phyloP scores from a whole-genome alignment of 805 yeast species.

The Clavispora phyllophila region DNA sequence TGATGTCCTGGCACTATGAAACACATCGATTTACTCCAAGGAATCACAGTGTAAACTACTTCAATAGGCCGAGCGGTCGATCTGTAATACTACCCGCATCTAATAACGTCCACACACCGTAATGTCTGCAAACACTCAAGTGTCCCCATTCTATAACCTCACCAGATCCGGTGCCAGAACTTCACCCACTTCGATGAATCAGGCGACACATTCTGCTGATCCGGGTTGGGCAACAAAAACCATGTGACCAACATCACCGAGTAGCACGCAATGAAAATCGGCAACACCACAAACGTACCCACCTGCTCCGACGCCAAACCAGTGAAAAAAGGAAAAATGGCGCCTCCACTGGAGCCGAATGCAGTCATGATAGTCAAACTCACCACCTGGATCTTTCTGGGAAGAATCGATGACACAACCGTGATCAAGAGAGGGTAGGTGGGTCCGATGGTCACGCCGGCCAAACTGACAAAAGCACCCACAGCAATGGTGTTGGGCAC shows the following conservation, averaged over 20 bases:
- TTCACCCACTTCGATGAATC: neutral
- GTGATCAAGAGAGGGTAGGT: slow-evolving; percentile 21
- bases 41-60: too few species aligned
- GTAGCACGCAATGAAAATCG: slow-evolving; percentile 17
- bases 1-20: too few species aligned
- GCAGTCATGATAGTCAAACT: slow-evolving; percentile 21
- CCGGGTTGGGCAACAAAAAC: slow-evolving; percentile 15
- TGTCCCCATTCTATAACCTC: too few species aligned
- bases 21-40: too few species aligned
- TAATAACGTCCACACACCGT: too few species aligned
- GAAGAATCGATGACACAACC: slow-evolving; percentile 16
- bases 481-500: slow-evolving; percentile 10
- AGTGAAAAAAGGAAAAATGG: slow-evolving; percentile 19
- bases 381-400: slow-evolving; percentile 20
- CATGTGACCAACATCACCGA: slow-evolving; percentile 14
- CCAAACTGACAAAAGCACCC: slow-evolving; percentile 15
- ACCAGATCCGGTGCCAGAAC: neutral
- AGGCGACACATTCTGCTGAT: slow-evolving; percentile 4
- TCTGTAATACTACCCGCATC: too few species aligned
- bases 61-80: too few species aligned
- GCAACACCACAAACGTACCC: slow-evolving; percentile 21
- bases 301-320: slow-evolving; percentile 19
- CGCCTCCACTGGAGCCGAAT: slow-evolving; percentile 23
- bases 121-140: too few species aligned
- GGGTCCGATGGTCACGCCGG: slow-evolving; percentile 19